Conservation (phyloP, 2,329 filamentous ascomycete species). For the Ophiostoma angusticollis region DNA sequence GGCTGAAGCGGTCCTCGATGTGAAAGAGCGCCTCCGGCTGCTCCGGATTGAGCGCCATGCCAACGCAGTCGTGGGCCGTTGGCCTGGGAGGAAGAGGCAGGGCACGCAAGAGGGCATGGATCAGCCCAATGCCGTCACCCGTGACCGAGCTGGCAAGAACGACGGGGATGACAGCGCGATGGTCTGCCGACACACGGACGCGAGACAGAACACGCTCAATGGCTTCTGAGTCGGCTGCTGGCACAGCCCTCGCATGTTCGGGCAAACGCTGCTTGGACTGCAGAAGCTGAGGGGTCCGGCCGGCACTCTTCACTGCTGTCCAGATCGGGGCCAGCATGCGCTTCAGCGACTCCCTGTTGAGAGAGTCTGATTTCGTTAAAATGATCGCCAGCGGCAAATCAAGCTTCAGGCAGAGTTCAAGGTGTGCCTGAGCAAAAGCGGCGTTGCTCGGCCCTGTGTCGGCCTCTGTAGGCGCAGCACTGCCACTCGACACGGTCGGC, state of each 20-base stretch:
- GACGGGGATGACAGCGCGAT: conserved; percentile 58
- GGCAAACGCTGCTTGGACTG: conserved; percentile 32
- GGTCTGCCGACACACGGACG: conserved; percentile 30
- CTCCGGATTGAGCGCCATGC: conserved; percentile 42
- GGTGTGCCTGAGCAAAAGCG: conserved; percentile 64
- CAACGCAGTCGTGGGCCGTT: conserved; percentile 41
- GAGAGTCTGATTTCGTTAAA: conserved; percentile 73
- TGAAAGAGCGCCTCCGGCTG: conserved; percentile 62
- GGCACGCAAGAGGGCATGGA: conserved; percentile 69
- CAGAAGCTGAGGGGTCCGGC: conserved; percentile 64
- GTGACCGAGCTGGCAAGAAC: conserved; percentile 77
- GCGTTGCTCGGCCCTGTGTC: neutral
- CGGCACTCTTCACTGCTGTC: conserved; percentile 62
- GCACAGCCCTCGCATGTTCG: conserved; percentile 43
- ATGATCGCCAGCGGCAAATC: conserved; percentile 65
- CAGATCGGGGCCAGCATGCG: conserved; percentile 61
- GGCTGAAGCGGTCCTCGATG: conserved; percentile 78
- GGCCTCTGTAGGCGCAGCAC: conserved; percentile 41
- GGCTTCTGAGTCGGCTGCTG: conserved; percentile 41
- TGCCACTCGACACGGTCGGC: conserved; percentile 39
- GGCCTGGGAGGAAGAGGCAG: conserved; percentile 55
- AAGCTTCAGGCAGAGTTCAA: conserved; percentile 74
- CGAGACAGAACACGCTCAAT: conserved; percentile 41
- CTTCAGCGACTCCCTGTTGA: conserved; percentile 59
- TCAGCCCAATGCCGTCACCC: conserved; percentile 64